Evolutionary conservation across 805 yeast species (phyloP).

Genomic region (Candida sakaeoensis): DNA sequence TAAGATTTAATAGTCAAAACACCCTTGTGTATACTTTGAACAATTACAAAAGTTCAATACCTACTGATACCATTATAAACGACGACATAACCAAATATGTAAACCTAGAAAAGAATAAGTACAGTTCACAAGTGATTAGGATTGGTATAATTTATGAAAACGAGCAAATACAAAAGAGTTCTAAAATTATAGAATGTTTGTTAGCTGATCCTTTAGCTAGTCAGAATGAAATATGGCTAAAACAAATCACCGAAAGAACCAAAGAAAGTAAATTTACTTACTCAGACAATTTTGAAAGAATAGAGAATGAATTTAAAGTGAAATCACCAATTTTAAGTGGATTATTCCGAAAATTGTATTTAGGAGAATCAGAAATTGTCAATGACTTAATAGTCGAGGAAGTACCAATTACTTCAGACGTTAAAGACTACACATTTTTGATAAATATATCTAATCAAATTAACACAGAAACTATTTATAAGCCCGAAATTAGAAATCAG

Average conservation of each 20-base stretch:
- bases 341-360: constrained; percentile 4
- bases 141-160: constrained; percentile 35
- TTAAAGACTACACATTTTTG: constrained; percentile 10
- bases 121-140: constrained; percentile 14
- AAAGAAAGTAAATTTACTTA: constrained; percentile 20
- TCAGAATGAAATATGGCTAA: constrained; percentile 29
- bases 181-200: constrained; percentile 33
- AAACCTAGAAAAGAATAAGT: constrained; percentile 1
- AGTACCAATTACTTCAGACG: constrained; percentile 10
- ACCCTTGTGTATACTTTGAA: constrained; percentile 8
- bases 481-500: constrained; percentile 15
- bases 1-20: background rate
- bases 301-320: background rate
- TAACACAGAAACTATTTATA: constrained; percentile 12
- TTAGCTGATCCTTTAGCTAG: constrained; percentile 40
- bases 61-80: constrained; percentile 8
- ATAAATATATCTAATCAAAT: constrained; percentile 7
- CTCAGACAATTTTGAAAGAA: constrained; percentile 1
- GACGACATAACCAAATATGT: constrained; percentile 8
- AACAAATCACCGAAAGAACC: constrained; percentile 19
- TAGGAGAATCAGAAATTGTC: constrained; percentile 7
- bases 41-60: constrained; percentile 9
- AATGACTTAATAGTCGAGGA: constrained; percentile 16
- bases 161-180: constrained; percentile 14
- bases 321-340: constrained; percentile 12